phyloP scores from a whole-genome alignment of 768 basidiomycete genomes.

The Phaeotremella fagi region DNA sequence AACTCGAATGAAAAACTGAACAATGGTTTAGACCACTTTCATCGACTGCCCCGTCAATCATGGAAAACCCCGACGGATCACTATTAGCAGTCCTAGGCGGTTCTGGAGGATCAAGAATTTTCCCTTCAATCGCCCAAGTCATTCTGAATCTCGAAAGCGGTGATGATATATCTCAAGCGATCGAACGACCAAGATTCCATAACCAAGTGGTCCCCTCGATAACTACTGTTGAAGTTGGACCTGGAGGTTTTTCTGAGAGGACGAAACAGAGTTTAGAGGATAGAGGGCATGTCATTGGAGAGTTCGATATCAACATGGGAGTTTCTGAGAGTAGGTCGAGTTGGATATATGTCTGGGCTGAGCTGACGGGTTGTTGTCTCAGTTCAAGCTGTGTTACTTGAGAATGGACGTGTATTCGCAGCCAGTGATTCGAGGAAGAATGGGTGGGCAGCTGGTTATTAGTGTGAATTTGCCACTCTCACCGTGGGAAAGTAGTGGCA shows the following conservation, averaged over 20 bases:
- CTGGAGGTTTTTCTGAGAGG: slow-evolving; percentile 52
- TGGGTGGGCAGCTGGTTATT: slow-evolving; percentile 85
- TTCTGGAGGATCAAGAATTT: slow-evolving; percentile 82
- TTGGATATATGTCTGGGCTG: background rate
- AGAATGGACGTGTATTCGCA: slow-evolving; percentile 62
- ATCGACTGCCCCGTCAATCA: slow-evolving; percentile 72
- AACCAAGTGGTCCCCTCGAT: slow-evolving; percentile 71
- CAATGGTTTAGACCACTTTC: slow-evolving; percentile 62
- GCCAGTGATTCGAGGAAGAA: slow-evolving; percentile 89
- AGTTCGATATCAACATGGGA: slow-evolving; percentile 62
- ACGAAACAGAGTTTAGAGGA: slow-evolving; percentile 58
- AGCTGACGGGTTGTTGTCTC: background rate
- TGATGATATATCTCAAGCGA: slow-evolving; percentile 68
- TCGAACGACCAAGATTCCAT: slow-evolving; percentile 81
- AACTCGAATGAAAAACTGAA: background rate
- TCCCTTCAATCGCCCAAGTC: slow-evolving; percentile 71
- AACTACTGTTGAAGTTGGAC: slow-evolving; percentile 49
- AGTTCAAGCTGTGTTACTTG: slow-evolving; percentile 62
- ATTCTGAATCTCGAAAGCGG: slow-evolving; percentile 71
- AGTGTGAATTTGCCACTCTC: background rate
- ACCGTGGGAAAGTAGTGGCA: slow-evolving; percentile 11
- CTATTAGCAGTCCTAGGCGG: slow-evolving; percentile 74
- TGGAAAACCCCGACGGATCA: slow-evolving; percentile 69
- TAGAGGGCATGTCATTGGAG: slow-evolving; percentile 69
- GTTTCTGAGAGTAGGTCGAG: slow-evolving; percentile 39